Conservation (phyloP, 2,329 filamentous ascomycete genomes). For the Stachybotrys echinatus region DNA sequence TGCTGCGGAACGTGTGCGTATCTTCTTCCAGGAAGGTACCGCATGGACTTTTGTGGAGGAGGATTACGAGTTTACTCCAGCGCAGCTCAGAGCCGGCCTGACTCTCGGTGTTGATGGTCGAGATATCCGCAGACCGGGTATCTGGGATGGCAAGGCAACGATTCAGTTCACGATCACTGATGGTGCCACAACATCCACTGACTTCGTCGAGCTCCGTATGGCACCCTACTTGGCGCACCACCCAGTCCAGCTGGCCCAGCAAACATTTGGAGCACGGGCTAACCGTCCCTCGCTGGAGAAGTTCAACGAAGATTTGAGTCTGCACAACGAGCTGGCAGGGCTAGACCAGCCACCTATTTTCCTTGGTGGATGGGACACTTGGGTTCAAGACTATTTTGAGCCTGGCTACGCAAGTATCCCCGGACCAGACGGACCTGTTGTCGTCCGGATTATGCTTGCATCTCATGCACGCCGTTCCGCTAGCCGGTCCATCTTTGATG, state of each 20-base stretch:
- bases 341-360: too few species aligned
- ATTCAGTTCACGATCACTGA: slow-evolving; percentile 23
- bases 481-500: too few species aligned
- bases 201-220: slow-evolving; percentile 23
- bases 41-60: slow-evolving; percentile 17
- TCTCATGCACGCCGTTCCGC: too few species aligned
- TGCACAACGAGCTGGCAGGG: too few species aligned
- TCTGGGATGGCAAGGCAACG: slow-evolving; percentile 20
- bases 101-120: slow-evolving; percentile 27
- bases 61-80: slow-evolving; percentile 18
- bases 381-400: too few species aligned
- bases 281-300: not conserved
- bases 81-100: slow-evolving; percentile 21
- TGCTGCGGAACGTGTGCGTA: slow-evolving; percentile 15
- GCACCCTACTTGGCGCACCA: slow-evolving; percentile 31
- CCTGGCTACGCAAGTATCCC: too few species aligned
- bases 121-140: slow-evolving; percentile 14
- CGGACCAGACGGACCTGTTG: too few species aligned
- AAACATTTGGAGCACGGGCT: too few species aligned
- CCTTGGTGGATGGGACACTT: too few species aligned
- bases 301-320: slow-evolving; percentile 4
- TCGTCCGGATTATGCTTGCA: too few species aligned
- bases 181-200: too few species aligned
- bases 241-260: too few species aligned
- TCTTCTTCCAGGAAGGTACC: slow-evolving; percentile 18